phyloP scores from a whole-genome alignment of 805 yeast species.

The Hanseniaspora occidentalis region DNA sequence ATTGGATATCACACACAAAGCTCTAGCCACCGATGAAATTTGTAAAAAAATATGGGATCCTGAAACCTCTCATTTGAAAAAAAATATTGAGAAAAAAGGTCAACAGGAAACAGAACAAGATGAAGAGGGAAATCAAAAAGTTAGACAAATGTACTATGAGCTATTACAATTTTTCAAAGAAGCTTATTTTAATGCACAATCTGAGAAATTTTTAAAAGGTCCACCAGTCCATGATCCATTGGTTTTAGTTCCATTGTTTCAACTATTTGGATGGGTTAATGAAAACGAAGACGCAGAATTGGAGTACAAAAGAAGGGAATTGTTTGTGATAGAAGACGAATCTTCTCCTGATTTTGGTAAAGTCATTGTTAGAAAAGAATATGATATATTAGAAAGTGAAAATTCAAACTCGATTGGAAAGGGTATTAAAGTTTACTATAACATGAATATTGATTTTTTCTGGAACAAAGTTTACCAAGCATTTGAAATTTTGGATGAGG shows the following conservation, averaged over 20 bases:
- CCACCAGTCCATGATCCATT: slow-evolving; percentile 79
- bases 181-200: slow-evolving; percentile 30
- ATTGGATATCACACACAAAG: slow-evolving; percentile 57
- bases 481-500: slow-evolving; percentile 15
- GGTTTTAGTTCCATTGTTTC: slow-evolving; percentile 49
- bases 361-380: slow-evolving; percentile 28
- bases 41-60: slow-evolving; percentile 25
- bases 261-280: slow-evolving; percentile 25
- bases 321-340: slow-evolving; percentile 19
- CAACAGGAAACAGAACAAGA: too few relatives aligned
- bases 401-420: too few relatives aligned
- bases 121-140: slow-evolving; percentile 28
- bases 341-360: slow-evolving; percentile 47
- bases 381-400: slow-evolving; percentile 13
- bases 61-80: neutral
- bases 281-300: slow-evolving; percentile 7
- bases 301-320: slow-evolving; percentile 15
- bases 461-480: slow-evolving; percentile 34
- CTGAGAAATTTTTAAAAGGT: slow-evolving; percentile 31
- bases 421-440: slow-evolving; percentile 31
- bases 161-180: slow-evolving; percentile 39
- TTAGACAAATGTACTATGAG: slow-evolving; percentile 44
- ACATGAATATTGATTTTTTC: slow-evolving; percentile 29
- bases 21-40: slow-evolving; percentile 30
- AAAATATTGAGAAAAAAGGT: too few relatives aligned